Evolutionary conservation across 257 asterid species (phyloP).

Genomic region (Paraleonurus japonicus): DNA sequence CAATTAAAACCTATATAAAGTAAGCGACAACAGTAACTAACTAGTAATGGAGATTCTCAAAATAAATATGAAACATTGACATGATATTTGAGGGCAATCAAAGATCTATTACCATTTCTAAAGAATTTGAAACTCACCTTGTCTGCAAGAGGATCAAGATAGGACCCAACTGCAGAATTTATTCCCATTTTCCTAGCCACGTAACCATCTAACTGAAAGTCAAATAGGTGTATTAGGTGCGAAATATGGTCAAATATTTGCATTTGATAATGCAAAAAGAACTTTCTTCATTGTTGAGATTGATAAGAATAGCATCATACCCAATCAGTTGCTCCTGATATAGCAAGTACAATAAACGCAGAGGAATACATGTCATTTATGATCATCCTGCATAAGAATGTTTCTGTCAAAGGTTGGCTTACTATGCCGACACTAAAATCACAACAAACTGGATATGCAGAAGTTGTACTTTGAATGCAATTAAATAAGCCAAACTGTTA

Average conservation of each 20-base stretch:
- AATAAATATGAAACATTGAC: not conserved
- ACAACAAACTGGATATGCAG: not conserved
- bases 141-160: slow-evolving; percentile 99
- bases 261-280: slow-evolving; percentile 4
- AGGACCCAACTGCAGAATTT: slow-evolving; percentile 90
- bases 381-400: slow-evolving; percentile 77
- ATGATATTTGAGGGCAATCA: not conserved
- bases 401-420: slow-evolving; percentile 5
- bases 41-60: not conserved
- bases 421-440: slow-evolving; percentile 3
- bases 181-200: slow-evolving; percentile 91
- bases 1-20: slow-evolving; percentile 66
- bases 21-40: not conserved
- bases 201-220: slow-evolving; percentile 85
- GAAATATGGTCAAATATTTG: not conserved
- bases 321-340: slow-evolving; percentile 96
- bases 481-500: not conserved
- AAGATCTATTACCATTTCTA: slow-evolving; percentile 12
- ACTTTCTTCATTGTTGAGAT: slow-evolving; percentile 5
- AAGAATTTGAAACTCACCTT: slow-evolving; percentile 48
- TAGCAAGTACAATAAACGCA: slow-evolving; percentile 81
- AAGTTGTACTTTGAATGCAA: not conserved
- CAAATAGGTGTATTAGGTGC: slow-evolving; percentile 17
- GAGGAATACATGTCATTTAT: slow-evolving; percentile 74
- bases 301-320: slow-evolving; percentile 37